Percentiles rank a stretch among this genome's conserved stretches.
Conservation (phyloP, 805 yeast genomes). For the Yamadazyma nakazawae region DNA sequence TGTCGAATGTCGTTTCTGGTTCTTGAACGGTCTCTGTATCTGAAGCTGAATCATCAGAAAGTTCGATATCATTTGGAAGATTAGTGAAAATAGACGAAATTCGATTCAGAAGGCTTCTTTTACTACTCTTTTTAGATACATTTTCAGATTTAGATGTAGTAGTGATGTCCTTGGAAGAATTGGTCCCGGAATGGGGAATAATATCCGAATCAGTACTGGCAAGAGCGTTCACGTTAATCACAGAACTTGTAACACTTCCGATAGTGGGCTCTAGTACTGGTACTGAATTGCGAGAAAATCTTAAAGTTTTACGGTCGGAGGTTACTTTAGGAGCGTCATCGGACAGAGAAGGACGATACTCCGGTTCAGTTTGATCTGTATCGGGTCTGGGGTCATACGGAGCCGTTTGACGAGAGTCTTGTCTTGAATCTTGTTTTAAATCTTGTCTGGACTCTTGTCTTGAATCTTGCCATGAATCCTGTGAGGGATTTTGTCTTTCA, state of each 20-base stretch:
- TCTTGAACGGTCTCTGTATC: conserved; percentile 32
- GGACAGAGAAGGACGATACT: not conserved
- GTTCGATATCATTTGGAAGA: conserved; percentile 45
- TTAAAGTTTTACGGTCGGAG: conserved; percentile 32
- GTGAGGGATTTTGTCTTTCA: not conserved
- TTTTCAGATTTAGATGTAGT: not conserved
- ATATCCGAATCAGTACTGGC: conserved; percentile 19
- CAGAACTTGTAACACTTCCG: conserved; percentile 30
- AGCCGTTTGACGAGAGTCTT: conserved; percentile 1
- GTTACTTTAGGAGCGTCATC: conserved; percentile 25
- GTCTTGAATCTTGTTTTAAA: not conserved
- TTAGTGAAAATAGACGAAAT: conserved; percentile 42
- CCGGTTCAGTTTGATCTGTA: not conserved
- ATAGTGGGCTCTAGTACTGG: conserved; percentile 22
- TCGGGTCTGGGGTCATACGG: not conserved
- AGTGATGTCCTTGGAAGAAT: not conserved
- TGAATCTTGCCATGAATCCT: too few species aligned
- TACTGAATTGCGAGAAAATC: conserved; percentile 24
- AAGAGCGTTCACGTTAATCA: conserved; percentile 29
- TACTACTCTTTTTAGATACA: conserved; percentile 2
- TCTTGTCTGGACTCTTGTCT: not conserved
- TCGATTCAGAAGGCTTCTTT: conserved; percentile 24
- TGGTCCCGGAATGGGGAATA: not conserved
- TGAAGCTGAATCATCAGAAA: conserved; percentile 45
- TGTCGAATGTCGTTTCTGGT: conserved; percentile 5